Evolutionary conservation across 1,284 basidiomycete species (phyloP), one percentile per base, ranked within the genome.

Genomic region (Leucoagaricus sp.): DNA sequence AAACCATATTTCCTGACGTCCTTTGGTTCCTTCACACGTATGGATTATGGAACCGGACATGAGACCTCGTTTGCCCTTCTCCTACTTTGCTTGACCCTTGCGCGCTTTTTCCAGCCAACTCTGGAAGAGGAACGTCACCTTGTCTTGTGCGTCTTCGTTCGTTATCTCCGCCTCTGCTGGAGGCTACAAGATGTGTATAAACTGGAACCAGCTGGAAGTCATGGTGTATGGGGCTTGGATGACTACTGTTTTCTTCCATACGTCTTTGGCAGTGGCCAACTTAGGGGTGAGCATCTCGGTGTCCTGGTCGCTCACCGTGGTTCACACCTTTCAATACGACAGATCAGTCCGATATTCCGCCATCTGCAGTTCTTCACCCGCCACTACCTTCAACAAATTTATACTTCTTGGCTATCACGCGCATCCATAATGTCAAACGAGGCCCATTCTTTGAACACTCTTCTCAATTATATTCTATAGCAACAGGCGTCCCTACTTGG

Each of bases 191-290:
- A 94, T 64, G 83, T 86, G 23, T 99, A 98, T 69, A 85, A 81
- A 45, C 84, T 99, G 6, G 96, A 99, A 72, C 96, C 97, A 3
- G 96, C 96, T 0, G 96, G 96, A 2, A 95, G 92, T 61, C 97
- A 99, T 67, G 96, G 96, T 7, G 96, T 98, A 0, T 99, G 96
- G 96, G 96, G 96, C 0, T 75, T 99, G 33, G 95, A 99, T 69
- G 97, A 99, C 69, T 97, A 91, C 60, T 86, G 83, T 53, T 97
- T 97, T 73, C 77, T 97, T 23, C 88, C 90, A 23, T 98, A 98
- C 69, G 82, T 97, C 8, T 92, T 97, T 67, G 96, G 96, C 4
- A 93, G 94, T 59, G 93, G 87, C 1, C 94, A 98, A 72, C 79
- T 98, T 6, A 79, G 91, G 82, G 89, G 89, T 85, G 62, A 53